These are phyloP conservation scores for Microcos paniculata DNA, from an alignment of 345 rosid species.

Conservation along the genomic window DNA sequence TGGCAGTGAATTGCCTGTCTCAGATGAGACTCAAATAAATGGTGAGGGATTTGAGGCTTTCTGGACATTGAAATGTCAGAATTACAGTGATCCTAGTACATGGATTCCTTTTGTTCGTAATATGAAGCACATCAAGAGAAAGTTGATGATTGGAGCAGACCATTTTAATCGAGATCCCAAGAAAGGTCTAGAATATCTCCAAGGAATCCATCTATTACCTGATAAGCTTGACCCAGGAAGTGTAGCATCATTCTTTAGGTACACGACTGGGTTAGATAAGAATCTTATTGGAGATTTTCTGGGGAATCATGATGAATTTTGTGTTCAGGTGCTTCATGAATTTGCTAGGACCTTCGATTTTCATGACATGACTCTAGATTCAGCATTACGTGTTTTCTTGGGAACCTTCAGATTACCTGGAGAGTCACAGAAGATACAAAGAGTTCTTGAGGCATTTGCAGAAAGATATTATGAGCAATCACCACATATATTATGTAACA, in stretches of 20 bases:
- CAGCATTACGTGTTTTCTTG: constrained; percentile 69
- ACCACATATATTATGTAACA: constrained; percentile 51
- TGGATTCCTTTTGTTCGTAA: constrained; percentile 71
- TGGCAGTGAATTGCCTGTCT: constrained; percentile 39
- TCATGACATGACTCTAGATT: constrained; percentile 61
- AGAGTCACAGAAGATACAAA: constrained; percentile 79
- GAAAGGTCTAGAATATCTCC: constrained; percentile 67
- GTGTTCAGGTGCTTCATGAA: constrained; percentile 71
- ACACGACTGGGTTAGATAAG: constrained; percentile 72
- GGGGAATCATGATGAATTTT: constrained; percentile 76
- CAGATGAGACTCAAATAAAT: constrained; percentile 33
- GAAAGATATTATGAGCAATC: constrained; percentile 83
- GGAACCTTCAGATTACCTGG: constrained; percentile 81
- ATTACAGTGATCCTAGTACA: constrained; percentile 44
- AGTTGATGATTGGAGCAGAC: constrained; percentile 62
- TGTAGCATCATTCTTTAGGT: constrained; percentile 67
- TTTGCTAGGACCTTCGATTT: constrained; percentile 71
- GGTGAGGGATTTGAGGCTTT: constrained; percentile 49
- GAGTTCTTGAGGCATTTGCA: constrained; percentile 82
- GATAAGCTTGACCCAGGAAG: constrained; percentile 68
- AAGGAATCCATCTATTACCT: constrained; percentile 61
- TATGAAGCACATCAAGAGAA: constrained; percentile 54
- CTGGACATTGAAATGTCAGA: constrained; percentile 57
- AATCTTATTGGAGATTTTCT: constrained; percentile 66
- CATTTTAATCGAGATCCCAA: constrained; percentile 70